These are phyloP conservation scores for Kodamaea arcana DNA, from an alignment of 1,139 yeast genomes.

Conservation along the genomic window DNA sequence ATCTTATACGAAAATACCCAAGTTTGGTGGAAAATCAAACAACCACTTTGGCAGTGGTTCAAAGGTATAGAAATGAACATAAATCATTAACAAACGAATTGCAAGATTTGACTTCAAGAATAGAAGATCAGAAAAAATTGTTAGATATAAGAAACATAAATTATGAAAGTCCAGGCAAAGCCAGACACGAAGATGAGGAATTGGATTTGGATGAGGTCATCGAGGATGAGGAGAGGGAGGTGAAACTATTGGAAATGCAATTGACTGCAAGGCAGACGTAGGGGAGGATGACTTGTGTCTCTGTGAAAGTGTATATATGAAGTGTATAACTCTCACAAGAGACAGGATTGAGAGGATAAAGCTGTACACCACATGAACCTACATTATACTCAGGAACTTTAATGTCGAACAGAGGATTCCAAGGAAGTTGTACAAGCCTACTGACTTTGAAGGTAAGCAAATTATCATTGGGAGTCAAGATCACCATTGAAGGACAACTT, in stretches of 20 bases:
- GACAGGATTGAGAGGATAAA: no score
- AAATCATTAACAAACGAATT: constrained; percentile 23
- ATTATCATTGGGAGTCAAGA: no score
- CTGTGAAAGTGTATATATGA: no score
- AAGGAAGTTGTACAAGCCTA: no score
- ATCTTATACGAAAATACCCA: constrained; percentile 26
- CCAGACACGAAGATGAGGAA: constrained; percentile 19
- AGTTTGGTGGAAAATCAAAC: constrained; percentile 23
- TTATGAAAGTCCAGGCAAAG: constrained; percentile 9
- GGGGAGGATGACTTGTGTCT: no score
- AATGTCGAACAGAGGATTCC: no score
- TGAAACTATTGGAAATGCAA: constrained; percentile 27
- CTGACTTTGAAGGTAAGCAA: no score
- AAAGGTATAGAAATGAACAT: constrained; percentile 20
- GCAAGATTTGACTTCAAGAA: constrained; percentile 21
- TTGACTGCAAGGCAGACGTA: constrained; percentile 18
- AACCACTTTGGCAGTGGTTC: constrained; percentile 19
- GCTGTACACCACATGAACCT: no score
- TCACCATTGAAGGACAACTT: no score
- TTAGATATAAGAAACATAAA: constrained; percentile 25
- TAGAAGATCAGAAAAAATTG: constrained; percentile 26
- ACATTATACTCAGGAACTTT: no score
- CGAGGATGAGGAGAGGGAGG: constrained; percentile 31
- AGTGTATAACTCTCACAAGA: no score
- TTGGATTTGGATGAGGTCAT: constrained; percentile 32